Base-by-base conservation (phyloP, 257 asterid genomes). In the Sherardia arvensis region DNA sequence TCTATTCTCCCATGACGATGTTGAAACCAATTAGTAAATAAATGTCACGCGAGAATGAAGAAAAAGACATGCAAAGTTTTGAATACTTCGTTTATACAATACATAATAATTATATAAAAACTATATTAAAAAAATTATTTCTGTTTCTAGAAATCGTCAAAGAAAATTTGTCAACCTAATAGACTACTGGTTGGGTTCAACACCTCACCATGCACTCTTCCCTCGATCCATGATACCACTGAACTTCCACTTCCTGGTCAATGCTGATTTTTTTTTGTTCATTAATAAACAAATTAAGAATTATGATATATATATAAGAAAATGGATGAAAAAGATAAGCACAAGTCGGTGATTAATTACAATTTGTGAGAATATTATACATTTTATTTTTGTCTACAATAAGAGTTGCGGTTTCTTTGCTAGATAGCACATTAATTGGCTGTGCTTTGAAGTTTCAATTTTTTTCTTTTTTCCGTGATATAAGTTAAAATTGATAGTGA, bases 91-190 rank as follows among this genome's bases (percentile, higher is more conserved):
- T 58, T 58, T 30, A 17, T 28, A 3, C 0, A 56, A 36, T 6
- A n/a, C n/a, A n/a, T n/a, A n/a, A n/a, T n/a, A n/a, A n/a, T n/a
- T n/a, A n/a, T n/a, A n/a, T n/a, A n/a, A n/a, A n/a, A n/a, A n/a
- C n/a, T n/a, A n/a, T n/a, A n/a, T n/a, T n/a, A n/a, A 18, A 4
- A 48, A 17, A 48, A 48, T 2, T 5, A 18, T 20, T 27, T 18
- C 18, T 4, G 62, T 51, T 61, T 61, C 67, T 61, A 34, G 60
- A 64, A 70, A 70, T 56, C 22, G 47, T n/a, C 33, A 63, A 20
- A 4, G 1, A 7, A 61, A 61, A 56, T 25, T 14, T 58, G 74
- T 70, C 74, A 69, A 56, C 74, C 74, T 38, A 56, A 33, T 33
- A 33, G 40, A 33, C 40, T 33, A 40, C 30, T 28, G 43, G 74